Conservation (phyloP, 2,329 filamentous ascomycete genomes). For the Polychaeton citri region DNA sequence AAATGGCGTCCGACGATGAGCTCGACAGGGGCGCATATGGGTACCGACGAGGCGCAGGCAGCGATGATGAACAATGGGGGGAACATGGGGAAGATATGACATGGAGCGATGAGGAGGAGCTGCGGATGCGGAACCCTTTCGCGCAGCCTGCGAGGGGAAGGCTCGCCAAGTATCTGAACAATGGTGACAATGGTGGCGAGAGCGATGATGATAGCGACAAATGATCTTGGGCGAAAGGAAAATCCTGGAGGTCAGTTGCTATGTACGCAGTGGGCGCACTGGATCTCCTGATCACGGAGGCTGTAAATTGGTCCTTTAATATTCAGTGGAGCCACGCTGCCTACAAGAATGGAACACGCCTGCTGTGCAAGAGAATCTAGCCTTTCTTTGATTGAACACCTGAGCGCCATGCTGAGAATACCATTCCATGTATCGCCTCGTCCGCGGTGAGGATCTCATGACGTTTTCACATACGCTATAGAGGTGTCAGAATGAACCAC, state of each 20-base stretch:
- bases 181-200: neutral
- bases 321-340: no score
- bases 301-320: no score
- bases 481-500: no score
- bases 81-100: conserved; percentile 17
- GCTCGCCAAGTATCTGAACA: neutral
- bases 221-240: conserved; percentile 4
- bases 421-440: no score
- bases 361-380: no score
- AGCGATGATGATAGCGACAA: neutral
- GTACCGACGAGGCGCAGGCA: conserved; percentile 21
- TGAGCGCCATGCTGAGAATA: no score
- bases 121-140: conserved; percentile 1
- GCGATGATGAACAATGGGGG: conserved; percentile 28
- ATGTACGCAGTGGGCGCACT: no score
- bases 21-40: conserved; percentile 34
- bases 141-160: neutral
- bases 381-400: no score
- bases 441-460: no score
- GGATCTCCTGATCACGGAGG: no score
- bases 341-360: no score
- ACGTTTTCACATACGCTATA: conserved; percentile 13
- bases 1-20: conserved; percentile 59
- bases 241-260: no score
- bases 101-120: conserved; percentile 13